A percentile compares a stretch with the other conserved stretches of the same genome.
phyloP scores from a whole-genome alignment of 805 yeast species.

The Hanseniaspora singularis region DNA sequence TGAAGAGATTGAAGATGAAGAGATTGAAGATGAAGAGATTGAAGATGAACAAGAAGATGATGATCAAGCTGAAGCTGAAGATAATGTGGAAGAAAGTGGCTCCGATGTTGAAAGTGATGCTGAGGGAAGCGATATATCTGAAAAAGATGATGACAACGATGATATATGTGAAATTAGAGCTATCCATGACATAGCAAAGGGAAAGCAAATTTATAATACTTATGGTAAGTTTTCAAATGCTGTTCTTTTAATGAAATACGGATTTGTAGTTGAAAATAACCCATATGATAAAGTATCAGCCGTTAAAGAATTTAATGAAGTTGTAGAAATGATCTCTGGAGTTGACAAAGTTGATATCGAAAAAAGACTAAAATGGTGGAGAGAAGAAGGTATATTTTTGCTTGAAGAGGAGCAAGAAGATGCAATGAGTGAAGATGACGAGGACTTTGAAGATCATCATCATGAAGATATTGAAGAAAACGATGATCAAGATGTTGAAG shows the following conservation, averaged over 20 bases:
- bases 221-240: constrained; percentile 68
- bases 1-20: constrained; percentile 17
- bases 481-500: constrained; percentile 4
- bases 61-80: no score
- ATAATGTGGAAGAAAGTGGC: constrained; percentile 20
- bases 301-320: constrained; percentile 36
- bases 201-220: constrained; percentile 63
- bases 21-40: constrained; percentile 18
- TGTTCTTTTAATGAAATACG: constrained; percentile 60
- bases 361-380: constrained; percentile 39
- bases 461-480: not conserved
- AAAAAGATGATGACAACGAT: not conserved
- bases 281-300: constrained; percentile 46
- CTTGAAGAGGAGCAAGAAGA: constrained; percentile 16
- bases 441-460: constrained; percentile 23
- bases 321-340: constrained; percentile 22
- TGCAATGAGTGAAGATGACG: constrained; percentile 17
- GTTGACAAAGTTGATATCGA: constrained; percentile 28
- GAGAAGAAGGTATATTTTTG: constrained; percentile 32
- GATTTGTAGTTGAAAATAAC: constrained; percentile 51
- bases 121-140: constrained; percentile 14
- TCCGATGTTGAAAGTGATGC: constrained; percentile 20
- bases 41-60: constrained; percentile 24
- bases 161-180: constrained; percentile 53
- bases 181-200: constrained; percentile 37